Base-by-base conservation (phyloP, 768 basidiomycete species). In the Pholiota molesta region DNA sequence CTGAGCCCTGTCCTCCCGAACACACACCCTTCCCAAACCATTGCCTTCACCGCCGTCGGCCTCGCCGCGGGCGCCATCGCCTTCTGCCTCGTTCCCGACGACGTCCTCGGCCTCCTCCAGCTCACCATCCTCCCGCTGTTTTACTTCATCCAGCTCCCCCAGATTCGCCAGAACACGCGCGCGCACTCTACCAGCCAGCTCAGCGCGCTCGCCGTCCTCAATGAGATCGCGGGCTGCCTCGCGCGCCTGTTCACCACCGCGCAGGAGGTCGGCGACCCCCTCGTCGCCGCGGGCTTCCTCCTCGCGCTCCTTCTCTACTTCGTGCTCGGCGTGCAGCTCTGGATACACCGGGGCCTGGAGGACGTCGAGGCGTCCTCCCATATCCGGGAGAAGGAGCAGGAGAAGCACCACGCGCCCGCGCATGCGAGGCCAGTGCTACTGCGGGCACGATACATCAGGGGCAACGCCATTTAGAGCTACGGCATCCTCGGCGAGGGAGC, bases 171-270 rank as follows among this genome's bases (percentile, higher is more conserved):
- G 68, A 99, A 97, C 79, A 73, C 85, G 59, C 84, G 83, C 51
- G 79, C 86, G 5, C 75, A 81, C 53, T 92, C 90, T 6, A 99
- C 97, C 0, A 97, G 97, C 13, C 95, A 98, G 70, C 90, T 99
- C 42, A 96, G 94, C 13, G 86, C 94, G 0, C 92, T 99, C 70
- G 95, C 95, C 26, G 94, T 99, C 37, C 77, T 93, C 68, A 84
- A 93, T 54, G 94, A 97, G 65, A 84, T 99, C 40, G 83, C 81
- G 0, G 97, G 97, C 23, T 97, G 95, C 74, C 78, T 94, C 39
- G 97, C 97, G 0, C 82, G 97, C 49, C 79, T 99, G 16, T 99
- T 95, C 81, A 99, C 97, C 7, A 98, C 95, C 13, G 83, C 88
- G 10, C 90, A 90, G 33, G 97, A 99, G 73, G 89, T 97, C 60